A percentile compares a stretch with the other conserved stretches of the same genome.
Evolutionary conservation across 306 rosid genomes (phyloP).

Genomic region (Lathyrus sativus): DNA sequence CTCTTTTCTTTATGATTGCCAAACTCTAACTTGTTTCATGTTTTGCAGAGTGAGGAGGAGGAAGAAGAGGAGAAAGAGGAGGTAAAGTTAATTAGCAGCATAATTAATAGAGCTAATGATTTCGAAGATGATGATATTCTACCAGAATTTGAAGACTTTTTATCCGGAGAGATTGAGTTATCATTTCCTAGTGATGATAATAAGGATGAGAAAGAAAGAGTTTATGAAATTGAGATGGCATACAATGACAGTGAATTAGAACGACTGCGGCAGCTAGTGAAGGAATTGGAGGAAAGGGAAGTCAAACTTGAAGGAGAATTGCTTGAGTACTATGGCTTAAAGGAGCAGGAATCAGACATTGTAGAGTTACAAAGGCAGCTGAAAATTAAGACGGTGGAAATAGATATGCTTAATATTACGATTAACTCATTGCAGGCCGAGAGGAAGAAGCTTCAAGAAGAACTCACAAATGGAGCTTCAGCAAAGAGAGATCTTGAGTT

Average conservation of each 20-base stretch:
- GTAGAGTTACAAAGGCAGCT: slow-evolving; percentile 74
- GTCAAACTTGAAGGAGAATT: slow-evolving; percentile 90
- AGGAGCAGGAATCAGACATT: slow-evolving; percentile 75
- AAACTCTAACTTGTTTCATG: slow-evolving; percentile 1
- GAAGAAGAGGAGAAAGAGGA: slow-evolving; percentile 78
- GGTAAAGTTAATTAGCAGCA: slow-evolving; percentile 74
- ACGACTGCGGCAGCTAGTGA: slow-evolving; percentile 57
- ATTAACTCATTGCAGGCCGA: slow-evolving; percentile 84
- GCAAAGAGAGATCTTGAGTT: slow-evolving; percentile 75
- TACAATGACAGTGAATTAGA: slow-evolving; percentile 79
- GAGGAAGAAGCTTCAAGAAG: slow-evolving; percentile 85
- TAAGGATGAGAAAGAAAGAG: slow-evolving; percentile 52
- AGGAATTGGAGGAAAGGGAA: slow-evolving; percentile 94
- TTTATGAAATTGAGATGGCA: slow-evolving; percentile 78
- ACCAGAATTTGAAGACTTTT: slow-evolving; percentile 75
- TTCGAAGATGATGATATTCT: slow-evolving; percentile 68
- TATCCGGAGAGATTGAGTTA: slow-evolving; percentile 86
- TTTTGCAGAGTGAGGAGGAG: slow-evolving; percentile 64
- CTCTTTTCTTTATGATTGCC: background rate
- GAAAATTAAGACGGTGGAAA: slow-evolving; percentile 74
- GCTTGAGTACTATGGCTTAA: slow-evolving; percentile 81
- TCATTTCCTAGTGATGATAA: slow-evolving; percentile 52
- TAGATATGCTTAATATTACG: slow-evolving; percentile 73
- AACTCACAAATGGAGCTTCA: slow-evolving; percentile 54
- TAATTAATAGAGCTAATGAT: slow-evolving; percentile 66